A percentile compares a stretch with the other conserved stretches of the same genome.
phyloP scores from a whole-genome alignment of 1,139 yeast species.

The Entelexis sorbosivorans region DNA sequence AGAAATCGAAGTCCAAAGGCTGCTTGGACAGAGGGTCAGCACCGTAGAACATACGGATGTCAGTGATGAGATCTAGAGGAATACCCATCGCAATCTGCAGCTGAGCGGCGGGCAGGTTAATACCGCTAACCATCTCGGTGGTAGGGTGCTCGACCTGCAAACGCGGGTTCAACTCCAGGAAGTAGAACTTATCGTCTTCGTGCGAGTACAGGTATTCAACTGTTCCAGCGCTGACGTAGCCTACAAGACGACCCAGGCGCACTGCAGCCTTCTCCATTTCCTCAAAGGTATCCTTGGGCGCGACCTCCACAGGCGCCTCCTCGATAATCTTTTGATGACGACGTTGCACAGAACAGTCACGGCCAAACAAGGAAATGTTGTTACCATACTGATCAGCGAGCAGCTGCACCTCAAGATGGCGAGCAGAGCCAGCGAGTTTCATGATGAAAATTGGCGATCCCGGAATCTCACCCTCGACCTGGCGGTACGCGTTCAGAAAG shows the following conservation, averaged over 20 bases:
- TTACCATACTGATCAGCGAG: conserved; percentile 92
- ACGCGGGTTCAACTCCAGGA: conserved; percentile 93
- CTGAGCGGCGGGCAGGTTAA: conserved; percentile 95
- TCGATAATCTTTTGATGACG: conserved; percentile 98
- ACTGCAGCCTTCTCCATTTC: conserved; percentile 96
- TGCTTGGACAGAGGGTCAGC: conserved; percentile 90
- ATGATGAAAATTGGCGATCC: conserved; percentile 97
- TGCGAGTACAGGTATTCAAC: conserved; percentile 93
- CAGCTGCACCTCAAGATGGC: conserved; percentile 94
- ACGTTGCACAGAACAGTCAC: conserved; percentile 98
- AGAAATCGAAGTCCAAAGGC: conserved; percentile 83
- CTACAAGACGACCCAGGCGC: conserved; percentile 88
- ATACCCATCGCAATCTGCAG: conserved; percentile 98
- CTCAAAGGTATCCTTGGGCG: conserved; percentile 71
- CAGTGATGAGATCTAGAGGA: conserved; percentile 88
- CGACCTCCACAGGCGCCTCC: conserved; percentile 96
- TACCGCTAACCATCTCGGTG: conserved; percentile 98
- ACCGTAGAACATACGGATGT: conserved; percentile 84
- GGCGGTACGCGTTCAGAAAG: conserved; percentile 55
- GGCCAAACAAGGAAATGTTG: conserved; percentile 87
- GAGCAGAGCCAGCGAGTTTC: conserved; percentile 87
- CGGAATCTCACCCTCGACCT: conserved; percentile 91
- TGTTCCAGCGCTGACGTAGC: conserved; percentile 97
- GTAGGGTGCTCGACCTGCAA: conserved; percentile 99
- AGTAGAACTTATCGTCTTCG: conserved; percentile 87